Conservation (phyloP, 2,329 filamentous ascomycete species). For the Diaporthe ampelina region DNA sequence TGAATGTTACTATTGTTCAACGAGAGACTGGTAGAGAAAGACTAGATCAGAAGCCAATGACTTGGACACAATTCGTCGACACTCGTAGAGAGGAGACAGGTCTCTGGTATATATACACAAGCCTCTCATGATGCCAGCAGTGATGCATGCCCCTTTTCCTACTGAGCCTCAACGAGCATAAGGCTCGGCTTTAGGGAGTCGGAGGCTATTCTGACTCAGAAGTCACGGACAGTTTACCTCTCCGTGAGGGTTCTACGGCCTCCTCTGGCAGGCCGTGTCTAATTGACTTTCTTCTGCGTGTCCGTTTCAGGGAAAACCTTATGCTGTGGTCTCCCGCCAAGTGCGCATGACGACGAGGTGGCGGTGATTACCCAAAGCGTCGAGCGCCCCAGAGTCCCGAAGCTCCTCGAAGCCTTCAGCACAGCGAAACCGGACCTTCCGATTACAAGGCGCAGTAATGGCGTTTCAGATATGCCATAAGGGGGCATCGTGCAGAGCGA, state of each 20-base stretch:
- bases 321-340: slow-evolving; percentile 17
- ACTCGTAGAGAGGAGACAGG: background rate
- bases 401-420: background rate
- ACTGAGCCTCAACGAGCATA: background rate
- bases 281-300: slow-evolving; percentile 3
- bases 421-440: background rate
- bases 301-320: slow-evolving; percentile 4
- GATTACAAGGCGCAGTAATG: background rate
- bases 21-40: background rate
- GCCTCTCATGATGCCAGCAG: background rate
- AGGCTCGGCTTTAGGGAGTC: background rate
- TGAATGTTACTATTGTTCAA: background rate
- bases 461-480: background rate
- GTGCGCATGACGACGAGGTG: slow-evolving; percentile 3
- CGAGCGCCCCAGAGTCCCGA: slow-evolving; percentile 3
- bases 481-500: background rate
- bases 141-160: background rate
- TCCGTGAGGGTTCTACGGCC: background rate
- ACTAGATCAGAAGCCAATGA: slow-evolving; percentile 1
- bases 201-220: background rate
- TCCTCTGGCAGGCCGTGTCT: background rate
- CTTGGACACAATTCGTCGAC: background rate
- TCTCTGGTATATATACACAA: background rate
- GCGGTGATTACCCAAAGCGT: slow-evolving; percentile 3
- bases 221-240: background rate